These are phyloP conservation scores for Torulaspora pretoriensis DNA, from an alignment of 1,139 yeast genomes.

Conservation along the genomic window DNA sequence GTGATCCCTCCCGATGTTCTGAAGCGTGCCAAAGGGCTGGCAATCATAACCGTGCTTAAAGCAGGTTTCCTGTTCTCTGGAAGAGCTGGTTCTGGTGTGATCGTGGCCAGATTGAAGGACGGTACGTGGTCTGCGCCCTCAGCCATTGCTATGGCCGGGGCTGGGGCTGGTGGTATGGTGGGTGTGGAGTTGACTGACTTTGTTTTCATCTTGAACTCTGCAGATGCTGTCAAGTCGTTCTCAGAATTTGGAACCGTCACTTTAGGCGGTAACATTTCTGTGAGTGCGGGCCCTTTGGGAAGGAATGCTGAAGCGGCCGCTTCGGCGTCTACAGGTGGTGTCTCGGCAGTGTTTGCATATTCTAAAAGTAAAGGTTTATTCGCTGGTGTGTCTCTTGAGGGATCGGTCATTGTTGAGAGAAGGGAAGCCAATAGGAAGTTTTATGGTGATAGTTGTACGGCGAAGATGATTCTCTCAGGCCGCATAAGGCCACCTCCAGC, in stretches of 20 bases:
- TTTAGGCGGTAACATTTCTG: conserved; percentile 88
- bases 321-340: conserved; percentile 80
- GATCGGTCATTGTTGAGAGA: conserved; percentile 90
- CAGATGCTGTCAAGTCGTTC: conserved; percentile 88
- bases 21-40: conserved; percentile 89
- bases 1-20: conserved; percentile 87
- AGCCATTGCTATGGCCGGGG: conserved; percentile 94
- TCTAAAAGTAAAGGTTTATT: conserved; percentile 94
- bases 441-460: conserved; percentile 83
- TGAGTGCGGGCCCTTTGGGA: conserved; percentile 98
- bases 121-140: conserved; percentile 99
- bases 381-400: conserved; percentile 96
- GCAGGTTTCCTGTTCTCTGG: conserved; percentile 97
- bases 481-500: conserved; percentile 89
- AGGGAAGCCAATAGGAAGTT: conserved; percentile 95
- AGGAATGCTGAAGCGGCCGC: conserved; percentile 98
- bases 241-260: conserved; percentile 94
- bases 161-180: conserved; percentile 97
- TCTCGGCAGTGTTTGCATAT: conserved; percentile 88
- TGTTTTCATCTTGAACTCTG: conserved; percentile 82
- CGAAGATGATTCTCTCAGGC: conserved; percentile 77
- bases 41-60: conserved; percentile 83
- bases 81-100: conserved; percentile 95
- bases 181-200: conserved; percentile 97
- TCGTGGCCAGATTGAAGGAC: conserved; percentile 89